Percentiles rank a stretch among this genome's conserved stretches.
phyloP scores from a whole-genome alignment of 2,329 filamentous ascomycete genomes.

The Metarhizium anisopliae region DNA sequence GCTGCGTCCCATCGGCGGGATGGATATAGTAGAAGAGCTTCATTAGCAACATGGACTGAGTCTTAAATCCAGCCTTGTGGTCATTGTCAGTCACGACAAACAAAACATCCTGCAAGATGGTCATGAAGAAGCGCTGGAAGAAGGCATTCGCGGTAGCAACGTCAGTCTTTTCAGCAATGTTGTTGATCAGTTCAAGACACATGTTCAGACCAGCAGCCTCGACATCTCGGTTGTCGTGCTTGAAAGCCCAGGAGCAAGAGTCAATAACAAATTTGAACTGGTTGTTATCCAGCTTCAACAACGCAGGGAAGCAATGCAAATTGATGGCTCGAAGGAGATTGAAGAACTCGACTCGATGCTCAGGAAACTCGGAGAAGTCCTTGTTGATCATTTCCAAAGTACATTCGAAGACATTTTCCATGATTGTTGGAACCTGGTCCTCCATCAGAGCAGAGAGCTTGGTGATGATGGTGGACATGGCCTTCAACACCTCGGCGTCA shows the following conservation, averaged over 20 bases:
- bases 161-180: slow-evolving; percentile 92
- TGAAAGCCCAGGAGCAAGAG: slow-evolving; percentile 99
- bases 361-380: slow-evolving; percentile 97
- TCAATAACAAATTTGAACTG: slow-evolving; percentile 99
- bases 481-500: slow-evolving; percentile 92
- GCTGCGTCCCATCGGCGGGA: slow-evolving; percentile 53
- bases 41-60: slow-evolving; percentile 85
- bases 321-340: slow-evolving; percentile 94
- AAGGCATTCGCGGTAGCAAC: slow-evolving; percentile 80
- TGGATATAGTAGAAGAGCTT: slow-evolving; percentile 97
- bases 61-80: slow-evolving; percentile 99
- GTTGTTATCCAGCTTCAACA: slow-evolving; percentile 86
- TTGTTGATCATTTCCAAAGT: slow-evolving; percentile 99
- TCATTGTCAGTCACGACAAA: slow-evolving; percentile 96
- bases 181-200: slow-evolving; percentile 95
- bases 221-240: slow-evolving; percentile 97
- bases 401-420: slow-evolving; percentile 98
- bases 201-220: slow-evolving; percentile 95
- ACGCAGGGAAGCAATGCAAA: slow-evolving; percentile 87
- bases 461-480: slow-evolving; percentile 94
- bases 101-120: slow-evolving; percentile 95
- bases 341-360: slow-evolving; percentile 99
- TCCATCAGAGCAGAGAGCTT: slow-evolving; percentile 97
- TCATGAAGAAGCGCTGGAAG: slow-evolving; percentile 96
- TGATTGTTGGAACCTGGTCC: slow-evolving; percentile 92